Evolutionary conservation across 2,329 filamentous ascomycete species (phyloP).

Genomic region (Venturia nashicola): DNA sequence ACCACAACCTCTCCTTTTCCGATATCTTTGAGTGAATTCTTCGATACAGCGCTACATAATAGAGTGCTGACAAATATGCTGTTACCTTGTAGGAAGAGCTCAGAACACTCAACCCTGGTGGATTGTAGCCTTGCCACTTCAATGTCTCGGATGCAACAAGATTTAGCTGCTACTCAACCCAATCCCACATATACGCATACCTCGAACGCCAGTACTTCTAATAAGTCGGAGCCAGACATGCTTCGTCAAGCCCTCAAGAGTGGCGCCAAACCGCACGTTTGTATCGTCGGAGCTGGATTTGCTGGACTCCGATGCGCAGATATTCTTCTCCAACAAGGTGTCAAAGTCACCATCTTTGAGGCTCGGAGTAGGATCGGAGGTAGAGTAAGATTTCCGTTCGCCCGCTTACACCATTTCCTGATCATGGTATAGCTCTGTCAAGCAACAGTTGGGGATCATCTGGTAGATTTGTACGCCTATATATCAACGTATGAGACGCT

Average conservation of each 20-base stretch:
- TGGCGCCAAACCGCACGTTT: constrained; percentile 35
- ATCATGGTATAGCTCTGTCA: constrained; percentile 33
- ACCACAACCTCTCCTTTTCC: not conserved
- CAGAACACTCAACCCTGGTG: not conserved
- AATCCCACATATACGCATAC: not conserved
- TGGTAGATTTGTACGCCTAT: constrained; percentile 44
- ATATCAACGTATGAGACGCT: constrained; percentile 12
- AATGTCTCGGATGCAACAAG: constrained; percentile 7
- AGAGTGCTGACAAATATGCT: not conserved
- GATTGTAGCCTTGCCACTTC: not conserved
- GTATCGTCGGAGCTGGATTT: constrained; percentile 58
- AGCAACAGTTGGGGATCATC: constrained; percentile 32
- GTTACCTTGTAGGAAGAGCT: not conserved
- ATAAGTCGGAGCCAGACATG: not conserved
- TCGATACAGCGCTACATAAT: not conserved
- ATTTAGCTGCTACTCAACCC: not conserved
- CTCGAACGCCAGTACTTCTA: not conserved
- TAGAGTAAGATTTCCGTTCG: constrained; percentile 33
- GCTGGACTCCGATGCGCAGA: constrained; percentile 61
- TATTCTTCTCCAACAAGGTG: constrained; percentile 50
- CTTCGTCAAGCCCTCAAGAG: not conserved
- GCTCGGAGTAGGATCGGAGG: constrained; percentile 56
- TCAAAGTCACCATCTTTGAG: constrained; percentile 57
- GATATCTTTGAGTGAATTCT: not conserved
- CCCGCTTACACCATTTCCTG: constrained; percentile 28